phyloP scores from a whole-genome alignment of 1,284 basidiomycete species.

The Volvariella volvacea region DNA sequence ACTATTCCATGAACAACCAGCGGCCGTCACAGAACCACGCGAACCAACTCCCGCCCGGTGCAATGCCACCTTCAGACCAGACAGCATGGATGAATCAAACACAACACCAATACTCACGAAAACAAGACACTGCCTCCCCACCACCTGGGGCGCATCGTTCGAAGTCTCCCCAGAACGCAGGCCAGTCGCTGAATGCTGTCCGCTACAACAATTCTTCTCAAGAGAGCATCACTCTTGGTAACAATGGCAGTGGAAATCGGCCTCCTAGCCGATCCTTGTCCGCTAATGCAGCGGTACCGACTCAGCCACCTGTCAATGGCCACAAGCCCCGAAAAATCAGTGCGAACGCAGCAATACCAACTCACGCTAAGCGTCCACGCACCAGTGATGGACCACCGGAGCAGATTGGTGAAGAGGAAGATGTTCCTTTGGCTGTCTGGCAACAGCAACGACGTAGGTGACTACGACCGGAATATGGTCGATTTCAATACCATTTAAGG shows the following conservation, averaged over 20 bases:
- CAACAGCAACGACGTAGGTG: constrained; percentile 63
- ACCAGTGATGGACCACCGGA: constrained; percentile 27
- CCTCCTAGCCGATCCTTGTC: constrained; percentile 57
- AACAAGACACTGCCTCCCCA: constrained; percentile 29
- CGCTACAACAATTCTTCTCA: constrained; percentile 22
- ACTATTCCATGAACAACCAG: constrained; percentile 21
- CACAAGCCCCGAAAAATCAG: constrained; percentile 53
- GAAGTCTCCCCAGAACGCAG: constrained; percentile 23
- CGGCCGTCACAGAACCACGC: constrained; percentile 18
- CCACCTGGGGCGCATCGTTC: constrained; percentile 23
- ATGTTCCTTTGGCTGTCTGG: constrained; percentile 69
- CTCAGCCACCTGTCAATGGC: constrained; percentile 39
- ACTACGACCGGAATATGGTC: constrained; percentile 10
- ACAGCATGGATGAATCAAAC: constrained; percentile 20
- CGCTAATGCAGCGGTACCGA: constrained; percentile 43
- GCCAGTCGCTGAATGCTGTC: constrained; percentile 20
- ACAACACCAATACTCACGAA: constrained; percentile 20
- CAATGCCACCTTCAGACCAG: constrained; percentile 48
- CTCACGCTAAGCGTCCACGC: constrained; percentile 34
- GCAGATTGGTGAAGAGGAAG: constrained; percentile 55
- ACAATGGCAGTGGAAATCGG: constrained; percentile 25
- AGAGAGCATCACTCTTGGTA: constrained; percentile 19
- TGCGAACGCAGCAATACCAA: constrained; percentile 47
- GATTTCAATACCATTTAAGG: background rate
- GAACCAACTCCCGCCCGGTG: constrained; percentile 47